Evolutionary conservation across 345 rosid species (phyloP), one percentile per base, ranked within the genome.

Genomic region (Salix viminalis): DNA sequence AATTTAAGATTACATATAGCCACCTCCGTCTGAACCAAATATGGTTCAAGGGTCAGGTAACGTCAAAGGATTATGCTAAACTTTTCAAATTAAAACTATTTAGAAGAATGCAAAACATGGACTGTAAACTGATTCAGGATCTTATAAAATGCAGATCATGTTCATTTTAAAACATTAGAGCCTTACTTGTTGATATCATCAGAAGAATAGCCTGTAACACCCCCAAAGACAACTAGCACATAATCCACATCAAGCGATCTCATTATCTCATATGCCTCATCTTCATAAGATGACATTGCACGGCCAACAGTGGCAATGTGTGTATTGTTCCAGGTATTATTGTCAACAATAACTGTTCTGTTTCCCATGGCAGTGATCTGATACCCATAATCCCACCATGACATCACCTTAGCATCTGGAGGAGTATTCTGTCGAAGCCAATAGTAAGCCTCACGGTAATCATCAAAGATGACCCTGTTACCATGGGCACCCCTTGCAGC

Each of bases 361-460:
- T 96, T 96, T 81, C 97, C 99, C 99, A 96, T 96, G 75, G 99
- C 99, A 72, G 97, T 95, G 81, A 95, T 95, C 79, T 95, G 99
- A 86, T 95, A 93, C 75, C 99, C 99, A 77, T 96, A 96, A 88
- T 96, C 99, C 99, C 99, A 96, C 99, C 99, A 94, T 28, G 99
- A 96, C 99, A 96, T 96, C 83, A 96, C 87, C 86, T 96, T 96
- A 60, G 99, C 99, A 87, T 96, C 97, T 21, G 84, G 86, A 60
- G 99, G 97, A 74, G 99, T 96, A 80, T 96, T 96, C 81, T 94
- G 98, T 46, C 94, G 91, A 79, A 94, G 97, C 99, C 99, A 96
- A 84, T 87, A 96, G 86, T 96, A 96, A 28, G 99, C 97, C 82
- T 96, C 99, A n/a, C 97, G 99, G 78, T 96, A 96, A 84, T 96